A percentile compares a stretch with the other conserved stretches of the same genome.
These are phyloP conservation scores for Ajuga chamaepitys DNA, from an alignment of 257 asterid species.

Conservation along the genomic window DNA sequence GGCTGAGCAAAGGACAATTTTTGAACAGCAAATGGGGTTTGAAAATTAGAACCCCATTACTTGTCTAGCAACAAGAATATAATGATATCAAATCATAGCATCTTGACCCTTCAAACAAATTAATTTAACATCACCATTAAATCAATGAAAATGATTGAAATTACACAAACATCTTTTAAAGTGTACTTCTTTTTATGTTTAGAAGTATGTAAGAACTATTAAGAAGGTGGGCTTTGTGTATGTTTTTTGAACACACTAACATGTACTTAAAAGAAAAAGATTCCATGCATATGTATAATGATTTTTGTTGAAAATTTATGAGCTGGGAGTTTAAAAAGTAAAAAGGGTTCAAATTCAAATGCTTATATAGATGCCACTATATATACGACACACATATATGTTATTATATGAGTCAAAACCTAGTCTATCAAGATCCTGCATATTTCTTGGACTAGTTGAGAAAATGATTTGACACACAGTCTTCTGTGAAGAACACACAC, in stretches of 20 bases:
- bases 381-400: not conserved
- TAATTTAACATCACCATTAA: not conserved
- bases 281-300: slow-evolving; percentile 10
- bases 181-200: not conserved
- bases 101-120: slow-evolving; percentile 17
- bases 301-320: not conserved
- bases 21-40: slow-evolving; percentile 15
- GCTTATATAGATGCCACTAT: not conserved
- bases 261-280: not conserved
- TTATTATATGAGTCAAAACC: slow-evolving; percentile 25
- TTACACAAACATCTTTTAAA: not conserved
- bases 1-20: slow-evolving; percentile 17
- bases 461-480: slow-evolving; percentile 30
- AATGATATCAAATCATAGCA: slow-evolving; percentile 16
- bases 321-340: not conserved
- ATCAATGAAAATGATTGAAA: not conserved
- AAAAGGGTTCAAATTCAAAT: slow-evolving; percentile 4
- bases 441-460: slow-evolving; percentile 20
- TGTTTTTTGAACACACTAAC: not conserved
- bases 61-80: slow-evolving; percentile 16
- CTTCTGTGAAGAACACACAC: slow-evolving; percentile 12
- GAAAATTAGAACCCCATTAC: slow-evolving; percentile 10
- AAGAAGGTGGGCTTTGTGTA: not conserved
- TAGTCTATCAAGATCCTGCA: slow-evolving; percentile 22
- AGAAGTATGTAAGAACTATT: not conserved